These are phyloP conservation scores for Extremus antarcticus DNA, from an alignment of 495 filamentous ascomycete genomes.

Conservation along the genomic window DNA sequence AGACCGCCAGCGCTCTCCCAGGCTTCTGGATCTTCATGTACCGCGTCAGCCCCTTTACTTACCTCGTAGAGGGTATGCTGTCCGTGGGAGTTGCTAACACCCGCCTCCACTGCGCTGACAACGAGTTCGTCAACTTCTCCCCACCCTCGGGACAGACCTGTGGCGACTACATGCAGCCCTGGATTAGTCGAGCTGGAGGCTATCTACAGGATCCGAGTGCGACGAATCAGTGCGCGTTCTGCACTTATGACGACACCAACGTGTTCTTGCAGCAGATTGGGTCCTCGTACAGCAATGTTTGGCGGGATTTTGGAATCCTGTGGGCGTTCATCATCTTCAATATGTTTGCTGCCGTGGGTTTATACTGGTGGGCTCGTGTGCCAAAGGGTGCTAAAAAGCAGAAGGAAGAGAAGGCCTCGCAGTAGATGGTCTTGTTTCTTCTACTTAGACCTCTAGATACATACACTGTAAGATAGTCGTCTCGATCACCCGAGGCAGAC, in stretches of 20 bases:
- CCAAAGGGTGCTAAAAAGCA: slow-evolving; percentile 25
- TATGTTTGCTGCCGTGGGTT: slow-evolving; percentile 23
- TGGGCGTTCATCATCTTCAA: slow-evolving; percentile 38
- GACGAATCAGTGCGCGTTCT: slow-evolving; percentile 27
- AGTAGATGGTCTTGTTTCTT: too few species aligned
- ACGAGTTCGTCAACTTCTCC: slow-evolving; percentile 31
- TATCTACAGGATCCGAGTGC: slow-evolving; percentile 22
- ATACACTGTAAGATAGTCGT: too few species aligned
- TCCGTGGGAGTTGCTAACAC: slow-evolving; percentile 31
- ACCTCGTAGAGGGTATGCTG: slow-evolving; percentile 32
- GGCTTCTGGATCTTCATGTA: slow-evolving; percentile 39
- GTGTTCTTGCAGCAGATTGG: slow-evolving; percentile 27
- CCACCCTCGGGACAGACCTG: slow-evolving; percentile 27
- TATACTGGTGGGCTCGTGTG: slow-evolving; percentile 33
- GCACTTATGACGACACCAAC: slow-evolving; percentile 28
- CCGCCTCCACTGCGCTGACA: slow-evolving; percentile 27
- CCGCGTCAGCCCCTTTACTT: slow-evolving; percentile 34
- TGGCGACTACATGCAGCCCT: slow-evolving; percentile 26
- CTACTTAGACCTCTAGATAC: too few species aligned
- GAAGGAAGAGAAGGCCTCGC: slow-evolving; percentile 1
- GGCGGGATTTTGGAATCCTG: slow-evolving; percentile 40
- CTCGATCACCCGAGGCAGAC: too few species aligned
- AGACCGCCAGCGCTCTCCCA: slow-evolving; percentile 24
- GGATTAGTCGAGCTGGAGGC: slow-evolving; percentile 20
- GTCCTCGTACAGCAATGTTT: slow-evolving; percentile 25